Conservation (phyloP, 805 yeast species). For the Priceomyces carsonii region DNA sequence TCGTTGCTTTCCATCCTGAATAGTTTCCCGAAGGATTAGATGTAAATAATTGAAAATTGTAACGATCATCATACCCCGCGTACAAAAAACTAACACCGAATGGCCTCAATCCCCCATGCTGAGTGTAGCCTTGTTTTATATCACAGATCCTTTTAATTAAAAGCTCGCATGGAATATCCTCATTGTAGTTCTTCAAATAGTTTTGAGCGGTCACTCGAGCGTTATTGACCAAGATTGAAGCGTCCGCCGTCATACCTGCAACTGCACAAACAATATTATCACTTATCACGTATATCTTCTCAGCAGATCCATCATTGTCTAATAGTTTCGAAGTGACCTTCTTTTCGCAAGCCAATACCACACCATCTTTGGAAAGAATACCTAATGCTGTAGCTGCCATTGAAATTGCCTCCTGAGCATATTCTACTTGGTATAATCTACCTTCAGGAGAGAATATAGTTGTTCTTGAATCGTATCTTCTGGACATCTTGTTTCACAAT, state of each 20-base stretch:
- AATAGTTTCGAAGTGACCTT: conserved; percentile 90
- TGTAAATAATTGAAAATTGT: conserved; percentile 89
- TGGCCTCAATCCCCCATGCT: conserved; percentile 97
- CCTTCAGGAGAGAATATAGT: conserved; percentile 99
- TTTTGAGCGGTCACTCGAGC: conserved; percentile 86
- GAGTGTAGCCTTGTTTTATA: conserved; percentile 96
- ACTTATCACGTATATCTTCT: conserved; percentile 83
- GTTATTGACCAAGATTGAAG: conserved; percentile 81
- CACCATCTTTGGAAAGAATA: conserved; percentile 76
- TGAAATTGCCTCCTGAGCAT: conserved; percentile 88
- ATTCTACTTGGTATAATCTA: conserved; percentile 94
- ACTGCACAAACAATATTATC: conserved; percentile 89
- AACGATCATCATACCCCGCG: conserved; percentile 92
- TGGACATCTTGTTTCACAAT: conserved; percentile 53
- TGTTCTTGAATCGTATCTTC: conserved; percentile 99
- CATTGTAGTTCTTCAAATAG: conserved; percentile 83
- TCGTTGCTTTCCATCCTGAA: conserved; percentile 97
- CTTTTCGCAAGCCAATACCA: conserved; percentile 94
- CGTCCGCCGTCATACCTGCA: conserved; percentile 98
- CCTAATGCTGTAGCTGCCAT: conserved; percentile 86
- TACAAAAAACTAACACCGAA: conserved; percentile 95
- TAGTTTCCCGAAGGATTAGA: conserved; percentile 98
- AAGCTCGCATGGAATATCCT: conserved; percentile 90
- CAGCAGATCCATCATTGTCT: conserved; percentile 92
- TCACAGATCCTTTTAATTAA: conserved; percentile 89